Evolutionary conservation across 2,329 filamentous ascomycete species (phyloP).

Genomic region (Phialophora macrospora): DNA sequence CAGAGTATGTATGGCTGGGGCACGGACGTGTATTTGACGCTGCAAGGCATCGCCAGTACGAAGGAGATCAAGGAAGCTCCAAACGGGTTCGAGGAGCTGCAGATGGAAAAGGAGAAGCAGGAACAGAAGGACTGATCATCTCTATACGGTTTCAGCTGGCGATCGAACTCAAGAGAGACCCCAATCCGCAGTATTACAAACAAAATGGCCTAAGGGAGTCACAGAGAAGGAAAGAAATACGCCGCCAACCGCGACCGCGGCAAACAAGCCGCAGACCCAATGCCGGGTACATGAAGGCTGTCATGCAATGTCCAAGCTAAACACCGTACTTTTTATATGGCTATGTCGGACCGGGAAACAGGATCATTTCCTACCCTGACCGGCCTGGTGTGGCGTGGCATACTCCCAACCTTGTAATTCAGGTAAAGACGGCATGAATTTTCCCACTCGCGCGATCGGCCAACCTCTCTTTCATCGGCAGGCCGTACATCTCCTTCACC

Average conservation of each 20-base stretch:
- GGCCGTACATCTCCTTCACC: constrained; percentile 60
- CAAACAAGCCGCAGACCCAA: not conserved
- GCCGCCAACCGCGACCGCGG: not conserved
- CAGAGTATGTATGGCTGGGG: constrained; percentile 96
- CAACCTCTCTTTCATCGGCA: constrained; percentile 57
- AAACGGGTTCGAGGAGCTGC: constrained; percentile 27
- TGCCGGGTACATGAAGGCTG: not conserved
- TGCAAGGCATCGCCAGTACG: constrained; percentile 64
- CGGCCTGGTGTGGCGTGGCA: too few relatives aligned
- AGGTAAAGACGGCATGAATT: constrained; percentile 50
- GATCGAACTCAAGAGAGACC: not conserved
- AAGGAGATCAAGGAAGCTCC: constrained; percentile 26
- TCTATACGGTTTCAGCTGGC: not conserved
- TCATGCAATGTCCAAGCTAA: not conserved
- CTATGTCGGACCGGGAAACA: not conserved
- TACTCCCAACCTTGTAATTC: not conserved
- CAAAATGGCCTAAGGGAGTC: not conserved
- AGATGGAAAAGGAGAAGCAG: constrained; percentile 6
- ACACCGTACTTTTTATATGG: not conserved
- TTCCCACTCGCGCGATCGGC: constrained; percentile 49
- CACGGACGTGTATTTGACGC: constrained; percentile 68
- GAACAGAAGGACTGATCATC: not conserved
- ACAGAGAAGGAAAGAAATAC: not conserved
- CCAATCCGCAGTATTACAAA: not conserved
- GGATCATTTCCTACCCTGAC: not conserved